phyloP scores from a whole-genome alignment of 2,329 filamentous ascomycete species.

The Nemania abortiva region DNA sequence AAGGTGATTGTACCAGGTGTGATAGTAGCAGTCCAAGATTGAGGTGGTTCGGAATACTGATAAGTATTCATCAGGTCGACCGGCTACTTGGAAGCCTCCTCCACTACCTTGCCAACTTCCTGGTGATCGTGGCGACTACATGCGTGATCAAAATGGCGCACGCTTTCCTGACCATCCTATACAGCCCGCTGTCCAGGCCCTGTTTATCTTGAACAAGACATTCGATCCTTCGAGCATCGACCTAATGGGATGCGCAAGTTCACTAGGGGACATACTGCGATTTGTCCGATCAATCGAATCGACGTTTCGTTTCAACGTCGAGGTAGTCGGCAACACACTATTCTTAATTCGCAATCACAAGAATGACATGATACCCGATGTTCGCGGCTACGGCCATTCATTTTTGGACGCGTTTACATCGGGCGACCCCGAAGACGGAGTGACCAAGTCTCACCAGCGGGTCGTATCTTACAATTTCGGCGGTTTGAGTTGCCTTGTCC shows the following conservation, averaged over 20 bases:
- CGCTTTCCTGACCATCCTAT: slow-evolving; percentile 44
- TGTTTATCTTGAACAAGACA: slow-evolving; percentile 39
- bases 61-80: slow-evolving; percentile 37
- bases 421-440: slow-evolving; percentile 16
- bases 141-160: slow-evolving; percentile 46
- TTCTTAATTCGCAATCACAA: slow-evolving; percentile 44
- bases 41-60: slow-evolving; percentile 26
- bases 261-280: slow-evolving; percentile 46
- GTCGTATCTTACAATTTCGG: slow-evolving; percentile 44
- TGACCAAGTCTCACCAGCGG: slow-evolving; percentile 45
- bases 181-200: slow-evolving; percentile 42
- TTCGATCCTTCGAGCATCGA: slow-evolving; percentile 43
- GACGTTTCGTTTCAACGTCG: slow-evolving; percentile 45
- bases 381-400: slow-evolving; percentile 44
- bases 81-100: slow-evolving; percentile 43
- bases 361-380: slow-evolving; percentile 41
- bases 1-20: slow-evolving; percentile 45
- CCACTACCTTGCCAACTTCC: slow-evolving; percentile 40
- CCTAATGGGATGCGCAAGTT: slow-evolving; percentile 45
- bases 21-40: slow-evolving; percentile 1
- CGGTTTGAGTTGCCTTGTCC: slow-evolving; percentile 44
- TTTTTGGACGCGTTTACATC: slow-evolving; percentile 45
- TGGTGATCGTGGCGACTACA: slow-evolving; percentile 40
- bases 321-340: slow-evolving; percentile 45
- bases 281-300: slow-evolving; percentile 40